phyloP scores from a whole-genome alignment of 1,284 basidiomycete species.

The Ganoderma lingzhi region DNA sequence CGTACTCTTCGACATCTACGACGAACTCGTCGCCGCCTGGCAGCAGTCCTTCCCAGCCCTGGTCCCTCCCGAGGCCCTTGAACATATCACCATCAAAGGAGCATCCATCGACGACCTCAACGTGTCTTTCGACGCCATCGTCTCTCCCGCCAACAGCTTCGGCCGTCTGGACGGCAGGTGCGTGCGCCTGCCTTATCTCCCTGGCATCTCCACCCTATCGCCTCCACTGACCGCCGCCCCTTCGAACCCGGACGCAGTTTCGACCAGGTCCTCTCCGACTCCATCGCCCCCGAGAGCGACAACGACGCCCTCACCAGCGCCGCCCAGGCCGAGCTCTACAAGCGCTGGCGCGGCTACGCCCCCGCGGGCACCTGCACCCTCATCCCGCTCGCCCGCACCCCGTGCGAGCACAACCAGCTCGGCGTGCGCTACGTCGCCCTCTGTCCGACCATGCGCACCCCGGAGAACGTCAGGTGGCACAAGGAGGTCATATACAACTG shows the following conservation, averaged over 20 bases:
- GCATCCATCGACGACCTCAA: constrained; percentile 10
- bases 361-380: constrained; percentile 39
- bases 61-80: constrained; percentile 10
- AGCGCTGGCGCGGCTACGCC: constrained; percentile 36
- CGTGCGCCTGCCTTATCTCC: background rate
- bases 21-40: constrained; percentile 17
- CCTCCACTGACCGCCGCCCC: background rate
- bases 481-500: too few relatives aligned
- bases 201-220: background rate
- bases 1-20: constrained; percentile 11
- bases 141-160: constrained; percentile 38
- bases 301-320: constrained; percentile 29
- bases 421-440: too few relatives aligned
- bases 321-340: constrained; percentile 35
- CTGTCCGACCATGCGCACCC: too few relatives aligned
- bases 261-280: constrained; percentile 33
- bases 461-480: too few relatives aligned
- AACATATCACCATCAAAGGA: constrained; percentile 12
- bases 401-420: too few relatives aligned
- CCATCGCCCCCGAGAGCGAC: constrained; percentile 26
- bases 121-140: constrained; percentile 36
- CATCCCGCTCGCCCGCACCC: constrained; percentile 27
- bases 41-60: constrained; percentile 9
- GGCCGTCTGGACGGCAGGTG: constrained; percentile 37
- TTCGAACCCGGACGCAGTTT: constrained; percentile 15